phyloP scores from a whole-genome alignment of 345 rosid genomes.

The Microcos paniculata region DNA sequence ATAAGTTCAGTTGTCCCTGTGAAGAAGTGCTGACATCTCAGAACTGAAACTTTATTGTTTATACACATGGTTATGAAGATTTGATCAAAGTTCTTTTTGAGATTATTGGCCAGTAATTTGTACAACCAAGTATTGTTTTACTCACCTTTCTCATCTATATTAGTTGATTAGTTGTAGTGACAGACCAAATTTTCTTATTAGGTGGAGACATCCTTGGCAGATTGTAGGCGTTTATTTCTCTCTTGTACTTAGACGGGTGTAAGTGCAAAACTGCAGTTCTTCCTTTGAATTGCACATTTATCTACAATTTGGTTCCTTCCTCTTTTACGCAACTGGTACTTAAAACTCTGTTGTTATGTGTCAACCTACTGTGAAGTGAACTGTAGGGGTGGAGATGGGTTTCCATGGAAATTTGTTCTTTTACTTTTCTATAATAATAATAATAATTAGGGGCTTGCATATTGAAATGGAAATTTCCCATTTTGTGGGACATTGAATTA shows the following conservation, averaged over 20 bases:
- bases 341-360: neutral
- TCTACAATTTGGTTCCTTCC: neutral
- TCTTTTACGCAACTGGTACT: neutral
- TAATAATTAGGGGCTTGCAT: neutral
- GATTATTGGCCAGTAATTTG: conserved; percentile 23
- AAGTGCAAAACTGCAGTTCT: neutral
- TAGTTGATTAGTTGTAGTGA: conserved; percentile 1
- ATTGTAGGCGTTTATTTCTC: neutral
- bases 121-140: conserved; percentile 8
- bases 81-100: conserved; percentile 18
- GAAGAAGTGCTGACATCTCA: conserved; percentile 24
- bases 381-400: neutral
- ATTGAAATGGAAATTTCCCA: too few relatives aligned
- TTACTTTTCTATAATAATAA: too few relatives aligned
- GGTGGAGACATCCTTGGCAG: neutral
- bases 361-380: too few relatives aligned
- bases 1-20: conserved; percentile 23
- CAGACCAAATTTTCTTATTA: neutral
- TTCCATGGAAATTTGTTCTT: neutral
- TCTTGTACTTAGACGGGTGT: neutral
- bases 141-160: neutral
- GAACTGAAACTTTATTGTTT: conserved; percentile 26
- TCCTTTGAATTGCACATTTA: neutral
- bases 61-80: conserved; percentile 27
- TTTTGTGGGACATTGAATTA: too few relatives aligned